Evolutionary conservation across 1,284 basidiomycete genomes (phyloP).

Genomic region (Cryptococcus floricola): DNA sequence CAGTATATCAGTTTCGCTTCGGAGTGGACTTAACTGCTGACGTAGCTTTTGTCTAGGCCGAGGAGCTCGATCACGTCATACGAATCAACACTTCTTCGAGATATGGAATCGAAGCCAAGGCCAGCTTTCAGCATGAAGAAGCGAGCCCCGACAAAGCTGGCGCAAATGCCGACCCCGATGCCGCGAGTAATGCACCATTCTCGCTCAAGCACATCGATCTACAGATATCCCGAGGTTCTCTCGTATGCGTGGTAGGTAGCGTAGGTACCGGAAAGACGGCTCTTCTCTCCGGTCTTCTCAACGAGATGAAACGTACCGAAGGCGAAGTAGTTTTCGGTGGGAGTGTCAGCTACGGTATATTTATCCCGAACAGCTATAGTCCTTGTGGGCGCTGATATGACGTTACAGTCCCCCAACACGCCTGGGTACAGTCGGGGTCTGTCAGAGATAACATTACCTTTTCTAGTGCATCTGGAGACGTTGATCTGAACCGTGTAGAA

Average conservation of each 20-base stretch:
- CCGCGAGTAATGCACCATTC: not conserved
- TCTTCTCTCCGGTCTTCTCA: slow-evolving; percentile 63
- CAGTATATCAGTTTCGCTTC: not conserved
- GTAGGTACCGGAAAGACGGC: slow-evolving; percentile 51
- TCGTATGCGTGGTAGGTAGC: slow-evolving; percentile 38
- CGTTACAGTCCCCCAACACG: slow-evolving; percentile 19
- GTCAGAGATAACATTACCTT: slow-evolving; percentile 54
- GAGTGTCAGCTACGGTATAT: slow-evolving; percentile 58
- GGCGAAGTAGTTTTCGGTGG: slow-evolving; percentile 64
- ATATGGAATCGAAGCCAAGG: slow-evolving; percentile 59
- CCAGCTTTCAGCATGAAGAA: slow-evolving; percentile 65
- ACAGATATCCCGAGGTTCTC: slow-evolving; percentile 10
- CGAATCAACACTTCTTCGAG: slow-evolving; percentile 51
- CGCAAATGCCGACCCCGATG: not conserved
- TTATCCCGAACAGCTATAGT: not conserved
- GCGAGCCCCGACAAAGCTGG: no score
- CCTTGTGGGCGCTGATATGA: slow-evolving; percentile 32
- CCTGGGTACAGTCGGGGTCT: slow-evolving; percentile 70
- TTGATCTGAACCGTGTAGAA: slow-evolving; percentile 21
- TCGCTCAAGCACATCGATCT: slow-evolving; percentile 4
- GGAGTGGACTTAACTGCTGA: not conserved
- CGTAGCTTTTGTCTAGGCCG: slow-evolving; percentile 41
- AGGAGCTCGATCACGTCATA: slow-evolving; percentile 60
- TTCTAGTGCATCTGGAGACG: slow-evolving; percentile 11
- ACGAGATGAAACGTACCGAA: slow-evolving; percentile 66